Conservation (phyloP, 768 basidiomycete species). For the Rhodotorula kratochvilovae region DNA sequence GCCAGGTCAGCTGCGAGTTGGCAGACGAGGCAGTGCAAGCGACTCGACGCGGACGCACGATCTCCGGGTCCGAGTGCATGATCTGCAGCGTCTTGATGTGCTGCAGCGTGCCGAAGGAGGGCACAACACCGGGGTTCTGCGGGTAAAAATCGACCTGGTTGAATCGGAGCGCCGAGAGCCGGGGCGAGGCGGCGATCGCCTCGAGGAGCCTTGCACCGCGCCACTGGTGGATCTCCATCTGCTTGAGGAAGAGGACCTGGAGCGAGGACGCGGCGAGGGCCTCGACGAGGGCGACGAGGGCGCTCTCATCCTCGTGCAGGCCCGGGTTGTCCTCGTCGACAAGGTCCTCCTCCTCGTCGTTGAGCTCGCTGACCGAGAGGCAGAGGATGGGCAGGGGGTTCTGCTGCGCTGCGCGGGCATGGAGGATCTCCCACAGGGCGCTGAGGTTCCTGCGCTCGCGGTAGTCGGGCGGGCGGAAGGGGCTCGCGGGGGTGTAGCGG, state of each 20-base stretch:
- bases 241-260: constrained; percentile 28
- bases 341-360: not conserved
- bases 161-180: constrained; percentile 13
- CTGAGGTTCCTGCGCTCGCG: not conserved
- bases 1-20: not conserved
- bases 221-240: not conserved
- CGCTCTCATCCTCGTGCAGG: constrained; percentile 72
- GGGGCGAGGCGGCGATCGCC: not conserved
- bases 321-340: not conserved
- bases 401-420: too few species aligned
- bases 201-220: not conserved
- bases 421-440: not conserved
- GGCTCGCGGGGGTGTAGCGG: not conserved
- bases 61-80: constrained; percentile 24
- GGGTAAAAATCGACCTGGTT: constrained; percentile 21
- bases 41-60: not conserved
- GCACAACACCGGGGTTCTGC: not conserved
- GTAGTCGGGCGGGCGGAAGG: not conserved
- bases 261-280: constrained; percentile 84
- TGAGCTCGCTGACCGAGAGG: not conserved
- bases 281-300: constrained; percentile 90
- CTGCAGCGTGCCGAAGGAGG: not conserved
- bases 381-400: not conserved
- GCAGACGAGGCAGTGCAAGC: not conserved
- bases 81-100: constrained; percentile 28